Evolutionary conservation across 306 rosid genomes (phyloP).

Genomic region (Cucurbita ficifolia): DNA sequence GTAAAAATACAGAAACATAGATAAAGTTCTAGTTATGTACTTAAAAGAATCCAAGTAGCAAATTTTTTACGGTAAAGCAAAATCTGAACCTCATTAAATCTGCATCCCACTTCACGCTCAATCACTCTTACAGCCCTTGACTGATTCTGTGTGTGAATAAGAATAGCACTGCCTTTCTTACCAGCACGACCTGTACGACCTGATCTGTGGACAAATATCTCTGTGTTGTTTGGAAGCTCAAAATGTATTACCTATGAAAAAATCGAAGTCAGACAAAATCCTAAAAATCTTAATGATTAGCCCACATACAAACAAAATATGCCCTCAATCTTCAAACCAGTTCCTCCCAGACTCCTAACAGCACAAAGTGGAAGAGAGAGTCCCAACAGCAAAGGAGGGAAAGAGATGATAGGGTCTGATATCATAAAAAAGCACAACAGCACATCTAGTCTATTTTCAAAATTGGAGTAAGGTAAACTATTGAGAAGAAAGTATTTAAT

Average conservation of each 20-base stretch:
- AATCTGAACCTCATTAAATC: conserved; percentile 56
- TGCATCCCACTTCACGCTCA: conserved; percentile 83
- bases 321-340: not conserved
- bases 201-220: conserved; percentile 96
- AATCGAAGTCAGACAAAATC: not conserved
- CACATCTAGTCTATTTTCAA: not conserved
- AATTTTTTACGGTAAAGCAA: not conserved
- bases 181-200: conserved; percentile 99
- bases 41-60: not conserved
- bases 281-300: not conserved
- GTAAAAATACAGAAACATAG: not conserved
- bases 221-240: conserved; percentile 86
- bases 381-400: not conserved
- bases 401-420: not conserved
- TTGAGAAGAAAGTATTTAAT: not conserved
- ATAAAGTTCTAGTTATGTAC: not conserved
- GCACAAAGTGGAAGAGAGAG: not conserved
- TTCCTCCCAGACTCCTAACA: not conserved
- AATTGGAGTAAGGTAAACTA: not conserved
- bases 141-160: conserved; percentile 53
- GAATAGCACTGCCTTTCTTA: conserved; percentile 81
- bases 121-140: conserved; percentile 47
- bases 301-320: not conserved
- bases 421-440: too few relatives aligned
- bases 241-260: conserved; percentile 57